Base-by-base conservation (phyloP, 305 asterid species). In the Fraxinus platypoda region DNA sequence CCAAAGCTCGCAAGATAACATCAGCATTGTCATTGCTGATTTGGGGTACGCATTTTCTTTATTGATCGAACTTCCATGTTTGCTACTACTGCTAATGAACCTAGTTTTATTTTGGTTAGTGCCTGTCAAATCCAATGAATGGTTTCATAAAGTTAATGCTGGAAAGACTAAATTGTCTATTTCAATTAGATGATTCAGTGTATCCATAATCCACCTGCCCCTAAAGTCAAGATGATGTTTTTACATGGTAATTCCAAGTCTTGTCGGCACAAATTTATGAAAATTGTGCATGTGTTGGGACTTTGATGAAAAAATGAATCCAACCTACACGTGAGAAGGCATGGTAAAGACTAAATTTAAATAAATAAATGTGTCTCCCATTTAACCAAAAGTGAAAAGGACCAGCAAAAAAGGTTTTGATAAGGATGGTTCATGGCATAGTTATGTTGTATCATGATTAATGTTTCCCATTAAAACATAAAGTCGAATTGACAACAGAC, bases 21-120 rank as follows among this genome's bases (percentile, higher is more conserved):
- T 90, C 84, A 91, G 91, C 91, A 85, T 92, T 78, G 64, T 85
- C 71, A 78, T 92, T 43, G 90, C 86, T 54, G 89, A 93, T 88
- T 83, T 89, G 81, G 92, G 97, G 95, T 92, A 90, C 75, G 90
- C 74, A 83, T 84, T 83, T 76, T 80, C 78, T 66, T 70, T 77
- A 76, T 41, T 35, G 25, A 2, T 9, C 52, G 46, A 57, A 76
- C 26, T 78, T 19, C 82, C 77, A 70, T 26, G 34, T 59, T 80
- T 64, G 80, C 34, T 79, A 46, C 59, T 49, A 75, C 15, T 81
- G 34, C 33, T 15, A 23, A 75, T 75, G 77, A 15, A 76, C 34
- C 43, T 9, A 46, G 43, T 35, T 71, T 13, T 46, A 38, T 52
- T 3, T 46, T 6, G 31, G 52, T 21, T 75, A 31, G 77, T 46